Evolutionary conservation across 495 filamentous ascomycete genomes (phyloP).

Genomic region (Penicillium pulvis): DNA sequence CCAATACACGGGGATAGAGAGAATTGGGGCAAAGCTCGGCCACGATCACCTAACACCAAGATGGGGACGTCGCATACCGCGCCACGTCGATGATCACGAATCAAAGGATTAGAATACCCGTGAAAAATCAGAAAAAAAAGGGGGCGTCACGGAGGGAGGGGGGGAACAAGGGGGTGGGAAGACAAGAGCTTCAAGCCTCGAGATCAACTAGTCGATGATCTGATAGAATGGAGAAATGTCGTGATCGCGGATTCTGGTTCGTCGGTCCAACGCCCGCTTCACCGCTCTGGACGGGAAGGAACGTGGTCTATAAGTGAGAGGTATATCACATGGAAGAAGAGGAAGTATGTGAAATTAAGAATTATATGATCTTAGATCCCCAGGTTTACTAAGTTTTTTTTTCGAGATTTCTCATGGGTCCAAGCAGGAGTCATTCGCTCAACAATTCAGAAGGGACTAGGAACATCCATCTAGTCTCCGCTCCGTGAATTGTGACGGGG

Average conservation of each 20-base stretch:
- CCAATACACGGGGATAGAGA: constrained; percentile 1
- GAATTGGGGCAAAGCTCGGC: constrained; percentile 9
- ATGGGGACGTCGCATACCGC: constrained; percentile 31
- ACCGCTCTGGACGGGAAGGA: background rate
- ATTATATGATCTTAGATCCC: background rate
- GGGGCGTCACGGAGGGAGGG: constrained; percentile 4
- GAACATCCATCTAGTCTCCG: background rate
- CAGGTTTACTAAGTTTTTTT: too few species aligned
- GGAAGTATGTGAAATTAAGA: background rate
- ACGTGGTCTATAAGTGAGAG: background rate
- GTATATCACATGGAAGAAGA: background rate
- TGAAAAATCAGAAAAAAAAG: constrained; percentile 9
- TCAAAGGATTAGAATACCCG: background rate
- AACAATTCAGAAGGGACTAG: background rate
- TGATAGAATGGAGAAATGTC: constrained; percentile 56
- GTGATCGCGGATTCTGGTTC: constrained; percentile 45
- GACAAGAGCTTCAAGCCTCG: constrained; percentile 13
- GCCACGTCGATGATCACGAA: constrained; percentile 28
- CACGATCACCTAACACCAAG: constrained; percentile 5
- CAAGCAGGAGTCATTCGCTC: too few species aligned
- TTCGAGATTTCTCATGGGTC: too few species aligned
- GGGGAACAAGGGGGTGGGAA: constrained; percentile 6
- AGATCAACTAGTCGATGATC: constrained; percentile 44
- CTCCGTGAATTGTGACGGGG: background rate
- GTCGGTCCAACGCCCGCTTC: constrained; percentile 17